Percentiles rank a stretch among this genome's conserved stretches.
Evolutionary conservation across 2,329 filamentous ascomycete species (phyloP).

Genomic region (Fusarium sp.): DNA sequence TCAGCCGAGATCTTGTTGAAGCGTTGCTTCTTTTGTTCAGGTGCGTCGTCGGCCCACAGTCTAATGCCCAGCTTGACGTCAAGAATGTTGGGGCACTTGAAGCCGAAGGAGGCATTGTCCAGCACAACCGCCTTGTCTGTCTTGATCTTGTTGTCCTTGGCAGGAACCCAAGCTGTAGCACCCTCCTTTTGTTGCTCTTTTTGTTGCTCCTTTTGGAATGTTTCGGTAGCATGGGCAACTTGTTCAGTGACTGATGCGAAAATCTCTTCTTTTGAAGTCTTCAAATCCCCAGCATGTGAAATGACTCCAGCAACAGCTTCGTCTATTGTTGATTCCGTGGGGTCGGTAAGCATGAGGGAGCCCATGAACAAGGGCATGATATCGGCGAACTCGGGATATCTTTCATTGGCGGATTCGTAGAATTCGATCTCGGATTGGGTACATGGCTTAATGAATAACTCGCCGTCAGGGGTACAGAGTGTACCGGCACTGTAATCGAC

Average conservation of each 20-base stretch:
- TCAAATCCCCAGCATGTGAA: slow-evolving; percentile 51
- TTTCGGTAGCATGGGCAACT: slow-evolving; percentile 39
- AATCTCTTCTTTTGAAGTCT: slow-evolving; percentile 52
- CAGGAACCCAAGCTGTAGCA: slow-evolving; percentile 59
- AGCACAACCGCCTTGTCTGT: slow-evolving; percentile 86
- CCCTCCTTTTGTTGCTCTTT: slow-evolving; percentile 22
- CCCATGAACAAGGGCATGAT: slow-evolving; percentile 91
- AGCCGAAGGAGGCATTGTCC: slow-evolving; percentile 85
- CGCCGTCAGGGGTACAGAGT: slow-evolving; percentile 83
- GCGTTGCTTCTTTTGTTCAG: slow-evolving; percentile 67
- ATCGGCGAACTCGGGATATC: slow-evolving; percentile 78
- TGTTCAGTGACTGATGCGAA: slow-evolving; percentile 51
- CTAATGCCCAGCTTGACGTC: slow-evolving; percentile 91
- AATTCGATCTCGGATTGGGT: slow-evolving; percentile 87
- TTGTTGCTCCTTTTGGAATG: background rate
- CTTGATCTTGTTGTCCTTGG: slow-evolving; percentile 70
- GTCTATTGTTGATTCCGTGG: slow-evolving; percentile 61
- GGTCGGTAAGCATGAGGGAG: slow-evolving; percentile 75
- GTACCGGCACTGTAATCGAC: slow-evolving; percentile 80
- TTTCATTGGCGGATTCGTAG: slow-evolving; percentile 77
- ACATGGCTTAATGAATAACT: slow-evolving; percentile 94
- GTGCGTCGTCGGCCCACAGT: slow-evolving; percentile 83
- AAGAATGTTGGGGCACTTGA: slow-evolving; percentile 86
- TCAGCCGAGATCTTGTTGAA: slow-evolving; percentile 69
- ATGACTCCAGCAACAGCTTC: slow-evolving; percentile 61